Evolutionary conservation across 495 filamentous ascomycete species (phyloP), one percentile per base, ranked within the genome.

Genomic region (Oidiodendron maius): DNA sequence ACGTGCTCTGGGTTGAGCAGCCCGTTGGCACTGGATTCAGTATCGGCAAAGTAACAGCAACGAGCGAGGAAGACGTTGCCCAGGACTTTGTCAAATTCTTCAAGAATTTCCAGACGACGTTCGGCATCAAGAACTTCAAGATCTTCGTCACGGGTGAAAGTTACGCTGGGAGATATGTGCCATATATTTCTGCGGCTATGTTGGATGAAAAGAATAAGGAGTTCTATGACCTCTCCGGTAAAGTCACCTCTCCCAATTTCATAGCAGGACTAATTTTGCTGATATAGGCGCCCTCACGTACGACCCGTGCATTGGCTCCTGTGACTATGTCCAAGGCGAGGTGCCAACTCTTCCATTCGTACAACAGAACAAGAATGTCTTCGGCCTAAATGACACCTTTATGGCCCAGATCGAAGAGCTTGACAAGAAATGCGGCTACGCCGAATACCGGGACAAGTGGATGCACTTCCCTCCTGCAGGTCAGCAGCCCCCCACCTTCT

Each of bases 91-190:
- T 78, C 4, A 74, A 75, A 44, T 84, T 82, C 64, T 83, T 73
- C 61, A 78, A 77, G 67, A 83, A 82, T 61, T 84, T 79, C 53
- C 62, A 81, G 17, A 62, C 78, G 38, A 71, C 67, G 1, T 85
- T 83, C 48, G 75, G 71, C 3, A 71, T 83, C 48, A 72, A 81
- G 51, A 75, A 75, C 45, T 74, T 67, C 60, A 81, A 78, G 61
- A 72, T 84, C 40, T 83, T 74, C 46, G 68, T 84, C 40, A 75
- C 80, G 2, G 81, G 81, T 8, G 80, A 84, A 57, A 75, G 69
- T 45, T 84, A 81, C 61, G 74, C 70, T 15, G 75, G 74, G 10
- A 63, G 67, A 37, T 80, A 76, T 49, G 75, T 80, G 4, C 73
- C 76, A 0, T 78, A 79, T 44, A 75, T 78, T 41, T 71, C 72